Evolutionary conservation across 305 asterid genomes (phyloP).

Genomic region (Fraxinus xanthoxyloides): DNA sequence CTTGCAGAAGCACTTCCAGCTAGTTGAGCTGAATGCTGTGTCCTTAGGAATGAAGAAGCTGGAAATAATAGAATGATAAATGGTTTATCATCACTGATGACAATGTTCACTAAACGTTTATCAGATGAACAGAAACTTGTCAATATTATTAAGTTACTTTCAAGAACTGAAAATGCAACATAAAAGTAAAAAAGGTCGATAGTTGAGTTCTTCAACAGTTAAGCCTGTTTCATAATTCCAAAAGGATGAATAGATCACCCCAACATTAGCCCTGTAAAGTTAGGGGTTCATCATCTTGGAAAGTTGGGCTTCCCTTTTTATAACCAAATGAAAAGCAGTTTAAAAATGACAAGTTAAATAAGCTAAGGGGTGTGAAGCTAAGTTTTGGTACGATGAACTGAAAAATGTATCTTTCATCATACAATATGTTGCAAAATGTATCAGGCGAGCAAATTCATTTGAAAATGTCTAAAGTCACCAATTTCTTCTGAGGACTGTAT

Average conservation of each 20-base stretch:
- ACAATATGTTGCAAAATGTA: background rate
- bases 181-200: background rate
- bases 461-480: background rate
- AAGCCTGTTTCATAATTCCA: background rate
- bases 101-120: background rate
- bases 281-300: background rate
- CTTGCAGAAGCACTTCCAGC: conserved; percentile 51
- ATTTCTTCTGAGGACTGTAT: background rate
- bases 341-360: background rate
- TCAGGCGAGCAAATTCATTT: background rate
- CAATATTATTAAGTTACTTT: background rate
- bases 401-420: background rate
- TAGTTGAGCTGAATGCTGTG: conserved; percentile 53
- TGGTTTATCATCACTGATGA: background rate
- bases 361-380: background rate
- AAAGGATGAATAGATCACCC: background rate
- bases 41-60: conserved; percentile 67
- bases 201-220: background rate
- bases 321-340: background rate
- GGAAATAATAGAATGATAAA: conserved; percentile 19
- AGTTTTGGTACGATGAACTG: background rate
- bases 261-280: background rate
- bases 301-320: background rate
- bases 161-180: background rate
- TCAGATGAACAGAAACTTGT: background rate